Evolutionary conservation across 805 yeast genomes (phyloP).

Genomic region (Pichia californica): DNA sequence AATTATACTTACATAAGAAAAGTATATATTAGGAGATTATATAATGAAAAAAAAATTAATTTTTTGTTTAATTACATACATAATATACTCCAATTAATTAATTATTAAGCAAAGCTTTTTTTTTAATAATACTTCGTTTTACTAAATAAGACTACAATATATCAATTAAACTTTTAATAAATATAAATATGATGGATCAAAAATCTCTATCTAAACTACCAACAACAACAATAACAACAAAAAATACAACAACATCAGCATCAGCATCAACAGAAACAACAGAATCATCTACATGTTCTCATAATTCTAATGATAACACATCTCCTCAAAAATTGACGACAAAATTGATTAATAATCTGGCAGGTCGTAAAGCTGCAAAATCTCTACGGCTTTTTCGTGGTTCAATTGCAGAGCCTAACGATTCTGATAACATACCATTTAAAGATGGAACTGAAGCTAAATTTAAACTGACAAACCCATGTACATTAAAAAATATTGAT

Average conservation of each 20-base stretch:
- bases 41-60: too few relatives aligned
- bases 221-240: not conserved
- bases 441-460: not conserved
- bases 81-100: too few relatives aligned
- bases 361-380: slow-evolving; percentile 38
- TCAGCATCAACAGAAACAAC: not conserved
- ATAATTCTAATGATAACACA: not conserved
- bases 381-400: slow-evolving; percentile 46
- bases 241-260: not conserved
- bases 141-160: too few relatives aligned
- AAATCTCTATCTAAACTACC: too few relatives aligned
- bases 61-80: too few relatives aligned
- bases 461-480: slow-evolving; percentile 4
- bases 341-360: slow-evolving; percentile 14
- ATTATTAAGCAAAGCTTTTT: too few relatives aligned
- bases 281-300: too few relatives aligned
- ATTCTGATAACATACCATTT: not conserved
- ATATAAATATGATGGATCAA: too few relatives aligned
- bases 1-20: too few relatives aligned
- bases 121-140: too few relatives aligned
- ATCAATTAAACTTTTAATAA: too few relatives aligned
- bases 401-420: slow-evolving; percentile 3
- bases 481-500: not conserved
- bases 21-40: too few relatives aligned
- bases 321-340: slow-evolving; percentile 9